These are phyloP conservation scores for Colletotrichum sp. DNA, from an alignment of 2,329 filamentous ascomycete species.

Conservation along the genomic window DNA sequence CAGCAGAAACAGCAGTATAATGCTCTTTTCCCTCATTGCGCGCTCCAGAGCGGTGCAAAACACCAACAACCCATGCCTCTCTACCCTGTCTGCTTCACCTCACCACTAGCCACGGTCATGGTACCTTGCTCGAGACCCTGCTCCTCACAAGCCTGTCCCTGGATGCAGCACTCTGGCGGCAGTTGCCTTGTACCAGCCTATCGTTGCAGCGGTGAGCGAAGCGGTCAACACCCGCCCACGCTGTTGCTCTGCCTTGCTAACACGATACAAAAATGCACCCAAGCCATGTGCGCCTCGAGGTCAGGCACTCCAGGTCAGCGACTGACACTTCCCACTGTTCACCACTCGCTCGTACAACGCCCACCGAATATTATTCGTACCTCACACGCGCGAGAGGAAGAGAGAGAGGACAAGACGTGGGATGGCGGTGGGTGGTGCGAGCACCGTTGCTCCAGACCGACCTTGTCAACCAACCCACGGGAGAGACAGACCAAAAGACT, in stretches of 20 bases:
- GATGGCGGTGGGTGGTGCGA: background rate
- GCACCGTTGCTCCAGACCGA: background rate
- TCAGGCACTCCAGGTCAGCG: background rate
- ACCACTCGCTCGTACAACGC: background rate
- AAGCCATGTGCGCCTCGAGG: background rate
- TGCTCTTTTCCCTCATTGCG: background rate
- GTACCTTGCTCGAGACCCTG: background rate
- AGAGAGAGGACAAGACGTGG: background rate
- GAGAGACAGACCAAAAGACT: constrained; percentile 9
- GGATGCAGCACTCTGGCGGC: background rate
- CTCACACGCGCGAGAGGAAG: background rate
- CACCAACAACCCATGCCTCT: background rate
- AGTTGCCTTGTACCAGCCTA: constrained; percentile 4
- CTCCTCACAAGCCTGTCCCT: background rate
- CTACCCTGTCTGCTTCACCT: constrained; percentile 1
- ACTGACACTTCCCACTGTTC: background rate
- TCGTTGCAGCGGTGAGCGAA: constrained; percentile 10
- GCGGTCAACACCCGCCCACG: background rate
- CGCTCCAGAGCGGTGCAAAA: background rate
- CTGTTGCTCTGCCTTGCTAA: background rate
- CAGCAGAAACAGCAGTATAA: background rate
- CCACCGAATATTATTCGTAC: background rate
- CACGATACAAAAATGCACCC: background rate
- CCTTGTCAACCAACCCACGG: background rate
- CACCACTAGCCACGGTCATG: background rate